Evolutionary conservation across 1,284 basidiomycete species (phyloP), one percentile per base, ranked within the genome.

Genomic region (Takashimella tepidaria): DNA sequence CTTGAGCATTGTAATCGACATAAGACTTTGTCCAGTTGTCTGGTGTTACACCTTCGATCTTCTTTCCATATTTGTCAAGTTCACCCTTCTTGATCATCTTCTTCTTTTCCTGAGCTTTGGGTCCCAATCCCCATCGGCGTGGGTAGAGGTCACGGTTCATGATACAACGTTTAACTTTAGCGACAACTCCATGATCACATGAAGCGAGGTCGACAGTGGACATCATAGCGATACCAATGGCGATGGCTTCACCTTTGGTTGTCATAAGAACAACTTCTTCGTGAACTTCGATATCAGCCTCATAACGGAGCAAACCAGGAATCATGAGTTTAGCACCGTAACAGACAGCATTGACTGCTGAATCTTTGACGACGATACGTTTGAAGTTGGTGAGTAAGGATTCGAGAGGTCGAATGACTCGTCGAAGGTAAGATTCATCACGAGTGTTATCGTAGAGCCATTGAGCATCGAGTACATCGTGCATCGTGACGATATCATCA

Each of bases 271-370:
- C 95, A 47, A 99, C 88, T 77, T 99, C 96, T 76, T 99, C 96
- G 74, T 95, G 84, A 49, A 97, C 78, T 67, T 92, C 86, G 62
- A 99, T 99, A 73, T 95, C 93, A 45, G 87, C 84, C 77, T 98
- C 93, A 76, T 98, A 99, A 63, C 96, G 89, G 52, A 99, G 81
- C 45, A 99, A 82, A 77, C 96, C 96, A 58, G 96, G 96, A 66
- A 99, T 93, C 96, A 99, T 99, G 70, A 99, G 86, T 77, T 98
- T 98, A 58, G 96, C 96, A 65, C 96, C 96, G 78, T 99, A 98
- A 80, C 96, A 98, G 56, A 99, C 91, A 56, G 96, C 96, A 71
- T 98, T 98, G 69, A 99, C 95, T 16, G 96, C 95, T 66, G 90
- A 93, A 76, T 99, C 96, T 78, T 98, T 98, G 65, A 99, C 95